Percentiles rank a stretch among this genome's conserved stretches.
Evolutionary conservation across 1,284 basidiomycete species (phyloP).

Genomic region (Athelia psychrophila): DNA sequence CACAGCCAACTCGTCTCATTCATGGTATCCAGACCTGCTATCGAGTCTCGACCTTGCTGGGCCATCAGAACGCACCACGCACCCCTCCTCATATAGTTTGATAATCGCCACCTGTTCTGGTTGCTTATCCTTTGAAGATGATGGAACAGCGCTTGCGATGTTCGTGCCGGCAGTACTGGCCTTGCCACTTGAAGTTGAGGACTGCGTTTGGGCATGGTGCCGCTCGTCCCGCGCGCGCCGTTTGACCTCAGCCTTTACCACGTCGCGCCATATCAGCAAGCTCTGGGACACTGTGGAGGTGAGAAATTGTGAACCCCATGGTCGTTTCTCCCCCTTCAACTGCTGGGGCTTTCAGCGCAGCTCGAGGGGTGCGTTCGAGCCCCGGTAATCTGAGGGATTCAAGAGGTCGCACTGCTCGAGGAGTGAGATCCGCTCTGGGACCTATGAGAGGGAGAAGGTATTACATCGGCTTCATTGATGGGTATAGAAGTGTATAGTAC

Average conservation of each 20-base stretch:
- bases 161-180: not conserved
- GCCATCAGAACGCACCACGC: slow-evolving; percentile 65
- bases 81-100: slow-evolving; percentile 64
- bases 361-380: slow-evolving; percentile 10
- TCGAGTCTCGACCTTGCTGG: slow-evolving; percentile 35
- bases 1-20: slow-evolving; percentile 33
- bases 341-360: not conserved
- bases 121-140: slow-evolving; percentile 3
- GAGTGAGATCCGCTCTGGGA: slow-evolving; percentile 3
- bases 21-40: slow-evolving; percentile 12
- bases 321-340: not conserved
- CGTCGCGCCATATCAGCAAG: slow-evolving; percentile 56
- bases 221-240: slow-evolving; percentile 45
- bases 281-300: slow-evolving; percentile 71
- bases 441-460: slow-evolving; percentile 11
- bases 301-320: slow-evolving; percentile 63
- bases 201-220: slow-evolving; percentile 13
- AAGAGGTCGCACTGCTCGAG: slow-evolving; percentile 12
- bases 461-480: slow-evolving; percentile 14
- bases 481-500: slow-evolving; percentile 1
- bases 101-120: slow-evolving; percentile 44
- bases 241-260: slow-evolving; percentile 56
- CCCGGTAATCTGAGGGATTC: slow-evolving; percentile 6
- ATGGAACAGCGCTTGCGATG: too few species aligned
- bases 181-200: not conserved